Evolutionary conservation across 768 basidiomycete genomes (phyloP).

Genomic region (Leccinellum luteum): DNA sequence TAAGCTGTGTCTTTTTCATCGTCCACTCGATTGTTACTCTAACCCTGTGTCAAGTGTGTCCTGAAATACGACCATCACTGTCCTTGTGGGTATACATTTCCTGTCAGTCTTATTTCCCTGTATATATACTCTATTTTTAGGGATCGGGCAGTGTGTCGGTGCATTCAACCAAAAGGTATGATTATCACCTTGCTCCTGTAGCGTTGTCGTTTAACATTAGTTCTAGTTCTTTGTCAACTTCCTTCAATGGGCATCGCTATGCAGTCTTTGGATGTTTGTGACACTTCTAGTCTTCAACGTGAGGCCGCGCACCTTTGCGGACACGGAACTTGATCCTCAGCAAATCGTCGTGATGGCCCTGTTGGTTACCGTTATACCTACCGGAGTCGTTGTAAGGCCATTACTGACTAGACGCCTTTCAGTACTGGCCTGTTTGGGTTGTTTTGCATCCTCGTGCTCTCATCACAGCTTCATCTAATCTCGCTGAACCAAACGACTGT

Average conservation of each 20-base stretch:
- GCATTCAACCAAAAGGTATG: slow-evolving; percentile 85
- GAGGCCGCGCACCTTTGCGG: slow-evolving; percentile 21
- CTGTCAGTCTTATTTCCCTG: not conserved
- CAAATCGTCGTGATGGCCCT: slow-evolving; percentile 70
- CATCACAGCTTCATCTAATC: slow-evolving; percentile 62
- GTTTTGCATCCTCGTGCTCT: slow-evolving; percentile 59
- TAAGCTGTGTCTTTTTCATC: slow-evolving; percentile 35
- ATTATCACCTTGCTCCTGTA: not conserved
- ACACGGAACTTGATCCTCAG: slow-evolving; percentile 54
- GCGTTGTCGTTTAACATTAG: not conserved
- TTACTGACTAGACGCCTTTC: slow-evolving; percentile 9
- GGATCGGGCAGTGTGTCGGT: slow-evolving; percentile 95
- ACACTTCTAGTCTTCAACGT: slow-evolving; percentile 58
- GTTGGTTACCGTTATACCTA: slow-evolving; percentile 42
- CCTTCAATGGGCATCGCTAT: slow-evolving; percentile 57
- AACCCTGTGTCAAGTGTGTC: slow-evolving; percentile 54
- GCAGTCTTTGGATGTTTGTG: slow-evolving; percentile 59
- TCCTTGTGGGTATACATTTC: slow-evolving; percentile 56
- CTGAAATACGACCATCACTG: slow-evolving; percentile 88
- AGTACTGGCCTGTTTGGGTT: slow-evolving; percentile 71
- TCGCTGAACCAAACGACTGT: slow-evolving; percentile 71
- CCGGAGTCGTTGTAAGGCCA: not conserved
- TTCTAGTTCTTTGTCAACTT: slow-evolving; percentile 83
- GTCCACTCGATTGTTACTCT: not conserved
- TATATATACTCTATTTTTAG: slow-evolving; percentile 31